Evolutionary conservation across 2,329 filamentous ascomycete genomes (phyloP).

Genomic region (Fusarium sp.): DNA sequence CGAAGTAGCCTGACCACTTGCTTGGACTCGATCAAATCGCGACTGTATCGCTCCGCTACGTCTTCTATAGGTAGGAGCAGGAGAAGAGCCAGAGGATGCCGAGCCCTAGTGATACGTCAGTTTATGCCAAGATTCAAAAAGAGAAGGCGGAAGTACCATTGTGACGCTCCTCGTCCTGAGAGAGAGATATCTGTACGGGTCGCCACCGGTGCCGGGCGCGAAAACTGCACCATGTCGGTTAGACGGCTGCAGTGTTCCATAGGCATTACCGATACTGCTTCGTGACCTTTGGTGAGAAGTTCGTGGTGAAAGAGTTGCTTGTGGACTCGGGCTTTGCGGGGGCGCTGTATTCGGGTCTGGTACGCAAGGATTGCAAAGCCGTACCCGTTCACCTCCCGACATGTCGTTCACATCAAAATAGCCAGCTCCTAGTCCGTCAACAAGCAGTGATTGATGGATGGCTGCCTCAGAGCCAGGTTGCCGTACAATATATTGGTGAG

Average conservation of each 20-base stretch:
- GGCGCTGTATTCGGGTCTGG: constrained; percentile 68
- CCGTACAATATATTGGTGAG: constrained; percentile 89
- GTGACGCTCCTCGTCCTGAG: constrained; percentile 56
- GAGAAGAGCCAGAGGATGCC: constrained; percentile 33
- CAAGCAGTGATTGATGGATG: constrained; percentile 47
- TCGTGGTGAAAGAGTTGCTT: constrained; percentile 46
- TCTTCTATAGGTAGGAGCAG: constrained; percentile 41
- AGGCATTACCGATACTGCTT: constrained; percentile 51
- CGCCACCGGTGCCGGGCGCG: constrained; percentile 43
- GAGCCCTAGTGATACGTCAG: constrained; percentile 23
- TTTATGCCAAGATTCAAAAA: neutral
- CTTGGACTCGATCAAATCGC: constrained; percentile 51
- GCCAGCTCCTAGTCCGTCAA: constrained; percentile 50
- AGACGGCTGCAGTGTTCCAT: constrained; percentile 41
- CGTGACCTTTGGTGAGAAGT: constrained; percentile 55
- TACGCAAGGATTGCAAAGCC: constrained; percentile 69
- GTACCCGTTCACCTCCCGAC: constrained; percentile 64
- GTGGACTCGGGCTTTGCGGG: constrained; percentile 53
- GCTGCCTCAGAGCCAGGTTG: constrained; percentile 63
- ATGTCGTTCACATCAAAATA: constrained; percentile 55
- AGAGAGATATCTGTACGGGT: constrained; percentile 47
- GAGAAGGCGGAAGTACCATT: constrained; percentile 51
- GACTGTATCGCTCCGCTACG: constrained; percentile 46
- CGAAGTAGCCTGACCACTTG: constrained; percentile 46
- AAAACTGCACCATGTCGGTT: constrained; percentile 50